Percentiles rank a stretch among this genome's conserved stretches.
Conservation (phyloP, 2,329 filamentous ascomycete genomes). For the Leptographium procerum region DNA sequence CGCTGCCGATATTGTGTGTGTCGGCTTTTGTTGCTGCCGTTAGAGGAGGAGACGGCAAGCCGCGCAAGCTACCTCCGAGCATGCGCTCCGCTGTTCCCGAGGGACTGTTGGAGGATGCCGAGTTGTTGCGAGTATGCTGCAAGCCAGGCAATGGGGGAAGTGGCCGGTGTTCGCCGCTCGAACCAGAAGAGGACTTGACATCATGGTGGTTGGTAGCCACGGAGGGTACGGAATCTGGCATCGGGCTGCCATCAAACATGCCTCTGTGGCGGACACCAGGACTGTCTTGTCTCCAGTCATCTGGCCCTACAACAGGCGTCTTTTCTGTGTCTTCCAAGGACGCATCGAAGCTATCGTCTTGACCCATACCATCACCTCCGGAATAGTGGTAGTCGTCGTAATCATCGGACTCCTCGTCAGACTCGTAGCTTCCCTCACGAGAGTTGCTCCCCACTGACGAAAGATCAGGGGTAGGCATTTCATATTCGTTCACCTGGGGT, state of each 20-base stretch:
- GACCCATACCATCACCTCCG: slow-evolving; percentile 45
- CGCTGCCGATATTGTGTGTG: slow-evolving; percentile 61
- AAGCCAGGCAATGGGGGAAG: slow-evolving; percentile 74
- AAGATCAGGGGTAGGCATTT: slow-evolving; percentile 94
- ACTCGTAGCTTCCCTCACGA: slow-evolving; percentile 86
- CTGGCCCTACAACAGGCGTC: slow-evolving; percentile 92
- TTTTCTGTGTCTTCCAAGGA: slow-evolving; percentile 93
- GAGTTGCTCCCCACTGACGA: slow-evolving; percentile 84
- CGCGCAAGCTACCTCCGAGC: slow-evolving; percentile 46
- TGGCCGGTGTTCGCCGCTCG: slow-evolving; percentile 71
- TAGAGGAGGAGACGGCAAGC: slow-evolving; percentile 62
- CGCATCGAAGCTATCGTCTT: slow-evolving; percentile 88
- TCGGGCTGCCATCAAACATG: slow-evolving; percentile 60
- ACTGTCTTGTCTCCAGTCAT: slow-evolving; percentile 81
- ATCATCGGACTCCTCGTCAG: slow-evolving; percentile 64
- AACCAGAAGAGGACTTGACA: slow-evolving; percentile 62
- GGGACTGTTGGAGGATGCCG: slow-evolving; percentile 50
- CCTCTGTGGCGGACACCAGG: slow-evolving; percentile 32
- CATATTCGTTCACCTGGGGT: slow-evolving; percentile 93
- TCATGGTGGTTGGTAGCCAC: slow-evolving; percentile 41
- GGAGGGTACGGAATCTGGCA: slow-evolving; percentile 41
- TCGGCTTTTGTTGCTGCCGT: slow-evolving; percentile 64
- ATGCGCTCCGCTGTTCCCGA: slow-evolving; percentile 63
- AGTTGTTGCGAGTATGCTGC: slow-evolving; percentile 30
- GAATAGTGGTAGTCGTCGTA: slow-evolving; percentile 41